Evolutionary conservation across 805 yeast genomes (phyloP).

Genomic region (Starmera quercuum): DNA sequence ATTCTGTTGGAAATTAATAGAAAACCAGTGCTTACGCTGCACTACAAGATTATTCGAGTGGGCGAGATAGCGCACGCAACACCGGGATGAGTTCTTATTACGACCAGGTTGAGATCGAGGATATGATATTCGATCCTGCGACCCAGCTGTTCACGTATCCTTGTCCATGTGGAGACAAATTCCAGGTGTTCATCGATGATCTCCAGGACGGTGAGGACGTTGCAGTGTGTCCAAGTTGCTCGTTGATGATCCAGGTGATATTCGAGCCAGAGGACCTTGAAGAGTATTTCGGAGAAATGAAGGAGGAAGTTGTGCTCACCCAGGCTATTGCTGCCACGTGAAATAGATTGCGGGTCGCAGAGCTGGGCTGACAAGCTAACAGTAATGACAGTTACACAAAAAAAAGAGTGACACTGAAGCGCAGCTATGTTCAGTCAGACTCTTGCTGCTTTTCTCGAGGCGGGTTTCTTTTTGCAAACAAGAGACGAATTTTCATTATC

Average conservation of each 20-base stretch:
- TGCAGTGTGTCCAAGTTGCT: slow-evolving; percentile 96
- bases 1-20: too few relatives aligned
- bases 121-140: slow-evolving; percentile 83
- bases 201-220: slow-evolving; percentile 84
- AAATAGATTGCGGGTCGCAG: too few relatives aligned
- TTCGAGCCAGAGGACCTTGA: slow-evolving; percentile 57
- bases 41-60: too few relatives aligned
- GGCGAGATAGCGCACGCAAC: too few relatives aligned
- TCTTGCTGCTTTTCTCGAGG: too few relatives aligned
- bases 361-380: too few relatives aligned
- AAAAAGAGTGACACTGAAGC: too few relatives aligned
- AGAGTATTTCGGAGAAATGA: slow-evolving; percentile 30
- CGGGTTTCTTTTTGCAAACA: too few relatives aligned
- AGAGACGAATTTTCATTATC: too few relatives aligned
- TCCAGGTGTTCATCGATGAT: slow-evolving; percentile 81
- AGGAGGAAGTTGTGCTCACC: slow-evolving; percentile 13
- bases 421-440: too few relatives aligned
- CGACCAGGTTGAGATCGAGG: slow-evolving; percentile 96
- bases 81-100: slow-evolving; percentile 50
- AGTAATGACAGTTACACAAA: too few relatives aligned
- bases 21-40: too few relatives aligned
- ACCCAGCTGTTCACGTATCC: slow-evolving; percentile 85
- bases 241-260: slow-evolving; percentile 85
- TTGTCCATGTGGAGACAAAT: slow-evolving; percentile 96
- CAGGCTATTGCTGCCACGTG: slow-evolving; percentile 18